Evolutionary conservation across 257 asterid species (phyloP), one percentile per base, ranked within the genome.

Genomic region (Salvia rosmarinus): DNA sequence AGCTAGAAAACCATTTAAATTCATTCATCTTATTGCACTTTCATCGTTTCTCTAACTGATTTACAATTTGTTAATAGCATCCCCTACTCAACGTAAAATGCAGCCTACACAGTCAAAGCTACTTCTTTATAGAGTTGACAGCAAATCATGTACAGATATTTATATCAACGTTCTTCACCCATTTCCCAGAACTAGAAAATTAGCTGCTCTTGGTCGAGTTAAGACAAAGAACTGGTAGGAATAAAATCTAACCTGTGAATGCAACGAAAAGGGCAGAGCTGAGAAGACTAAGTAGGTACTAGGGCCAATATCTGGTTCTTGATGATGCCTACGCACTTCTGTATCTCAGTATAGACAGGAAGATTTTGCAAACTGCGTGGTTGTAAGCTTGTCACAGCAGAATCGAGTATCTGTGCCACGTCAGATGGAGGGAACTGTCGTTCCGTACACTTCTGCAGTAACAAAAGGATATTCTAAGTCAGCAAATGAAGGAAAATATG

Each of bases 251-350:
- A 65, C 50, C 71, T 59, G 60, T 35, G 47, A 81, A 58, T 44
- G 42, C 40, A 19, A 34, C 9, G 32, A 14, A 11, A 39, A 39
- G 11, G 50, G 52, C 10, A 43, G 75, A 59, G 66, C 72, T 32
- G 68, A 28, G 63, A 21, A 10, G 34, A 39, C 78, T 85, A 89
- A 25, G 95, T 91, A 20, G 98, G 96, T 82, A 95, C 81, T 17
- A 91, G 87, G 11, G 98, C 98, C 87, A 91, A 72, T 75, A 95
- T 95, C 78, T 95, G 96, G 94, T 86, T 95, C 87, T 81, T 90
- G 84, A 95, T 87, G 52, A 95, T 95, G 64, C 99, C 96, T 84
- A 95, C 88, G 77, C 99, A 91, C 80, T 95, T 89, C 70, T 89
- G 97, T 79, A 95, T 91, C 75, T 95, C 97, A 1, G 87, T 80